Base-by-base conservation (phyloP, 805 yeast species). In the Hanseniaspora mollemarum region DNA sequence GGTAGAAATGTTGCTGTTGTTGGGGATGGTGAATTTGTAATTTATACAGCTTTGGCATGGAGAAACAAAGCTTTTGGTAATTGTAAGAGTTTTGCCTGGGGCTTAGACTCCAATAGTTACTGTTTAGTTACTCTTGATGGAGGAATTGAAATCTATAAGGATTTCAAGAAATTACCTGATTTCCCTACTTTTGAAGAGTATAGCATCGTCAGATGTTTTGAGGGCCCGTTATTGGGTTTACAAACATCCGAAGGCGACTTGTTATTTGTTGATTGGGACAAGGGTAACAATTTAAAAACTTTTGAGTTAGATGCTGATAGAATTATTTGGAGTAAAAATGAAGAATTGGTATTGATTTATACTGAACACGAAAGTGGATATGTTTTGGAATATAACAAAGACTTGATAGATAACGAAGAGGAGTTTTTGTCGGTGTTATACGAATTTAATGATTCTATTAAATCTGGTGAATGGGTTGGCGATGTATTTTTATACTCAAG, bases 41-140 rank as follows among this genome's bases (percentile, higher is more conserved):
- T 92, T 50, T 92, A 90, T 69, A 88, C 97, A 2, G 90, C 98
- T 1, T 75, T 92, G 60, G 97, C 97, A 1, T 92, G 98, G 98
- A 80, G 98, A 71, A 87, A 90, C 61, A 92, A 87, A 70, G 74
- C 87, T 45, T 92, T 84, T 66, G 97, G 97, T 55, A 75, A 77
- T 52, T 96, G 95, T 19, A 69, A 79, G 51, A 96, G 87, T 62
- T 87, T 94, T 64, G 94, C 79, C 39, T 92, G 99, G 99, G 87
- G 94, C 54, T 80, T 83, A 49, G 96, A 90, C 67, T 79, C 95
- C 2, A 85, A 83, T 62, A 74, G 80, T 56, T 92, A 77, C 67
- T 98, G 96, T 35, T 76, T 87, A 43, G 77, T 88, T 57, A 90
- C 83, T 62, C 71, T 81, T 19, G 68, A 72, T 31, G 74, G 81